Percentiles rank a stretch among this genome's conserved stretches.
Evolutionary conservation across 2,329 filamentous ascomycete genomes (phyloP).

Genomic region (Tolypocladium sp.): DNA sequence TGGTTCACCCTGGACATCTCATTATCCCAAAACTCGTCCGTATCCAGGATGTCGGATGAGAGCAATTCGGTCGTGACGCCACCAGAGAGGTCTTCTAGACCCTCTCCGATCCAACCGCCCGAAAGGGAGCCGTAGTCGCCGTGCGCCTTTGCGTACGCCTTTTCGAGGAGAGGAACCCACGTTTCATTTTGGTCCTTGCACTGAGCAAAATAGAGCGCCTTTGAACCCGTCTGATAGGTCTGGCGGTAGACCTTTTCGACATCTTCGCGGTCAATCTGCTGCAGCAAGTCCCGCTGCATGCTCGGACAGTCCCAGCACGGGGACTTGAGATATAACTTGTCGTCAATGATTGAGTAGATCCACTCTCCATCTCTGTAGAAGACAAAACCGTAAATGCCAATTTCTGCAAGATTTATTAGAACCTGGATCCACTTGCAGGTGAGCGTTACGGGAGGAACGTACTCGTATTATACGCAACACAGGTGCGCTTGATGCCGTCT

Average conservation of each 20-base stretch:
- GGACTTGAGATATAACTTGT: slow-evolving; percentile 78
- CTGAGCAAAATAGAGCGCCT: slow-evolving; percentile 70
- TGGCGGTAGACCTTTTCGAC: slow-evolving; percentile 63
- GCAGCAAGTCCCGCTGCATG: slow-evolving; percentile 63
- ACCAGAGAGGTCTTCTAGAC: slow-evolving; percentile 51
- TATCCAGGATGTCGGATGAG: slow-evolving; percentile 64
- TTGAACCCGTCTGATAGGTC: slow-evolving; percentile 65
- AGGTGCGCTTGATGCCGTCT: slow-evolving; percentile 61
- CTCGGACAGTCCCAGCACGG: slow-evolving; percentile 75
- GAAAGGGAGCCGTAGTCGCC: slow-evolving; percentile 65
- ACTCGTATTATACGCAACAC: slow-evolving; percentile 63
- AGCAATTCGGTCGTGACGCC: slow-evolving; percentile 63
- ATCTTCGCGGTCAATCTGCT: slow-evolving; percentile 66
- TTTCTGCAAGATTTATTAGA: slow-evolving; percentile 18
- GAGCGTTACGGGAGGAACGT: slow-evolving; percentile 11
- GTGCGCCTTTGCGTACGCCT: slow-evolving; percentile 78
- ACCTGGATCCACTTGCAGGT: too few relatives aligned
- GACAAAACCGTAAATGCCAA: slow-evolving; percentile 85
- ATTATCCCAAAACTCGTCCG: slow-evolving; percentile 74
- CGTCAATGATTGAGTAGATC: slow-evolving; percentile 86
- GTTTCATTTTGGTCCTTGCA: slow-evolving; percentile 71
- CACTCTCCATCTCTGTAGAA: slow-evolving; percentile 85
- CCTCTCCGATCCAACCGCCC: slow-evolving; percentile 61
- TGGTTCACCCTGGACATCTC: slow-evolving; percentile 74
- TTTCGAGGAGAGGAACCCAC: slow-evolving; percentile 73